Base-by-base conservation (phyloP, 1,284 basidiomycete genomes). In the Puccinia coronata region DNA sequence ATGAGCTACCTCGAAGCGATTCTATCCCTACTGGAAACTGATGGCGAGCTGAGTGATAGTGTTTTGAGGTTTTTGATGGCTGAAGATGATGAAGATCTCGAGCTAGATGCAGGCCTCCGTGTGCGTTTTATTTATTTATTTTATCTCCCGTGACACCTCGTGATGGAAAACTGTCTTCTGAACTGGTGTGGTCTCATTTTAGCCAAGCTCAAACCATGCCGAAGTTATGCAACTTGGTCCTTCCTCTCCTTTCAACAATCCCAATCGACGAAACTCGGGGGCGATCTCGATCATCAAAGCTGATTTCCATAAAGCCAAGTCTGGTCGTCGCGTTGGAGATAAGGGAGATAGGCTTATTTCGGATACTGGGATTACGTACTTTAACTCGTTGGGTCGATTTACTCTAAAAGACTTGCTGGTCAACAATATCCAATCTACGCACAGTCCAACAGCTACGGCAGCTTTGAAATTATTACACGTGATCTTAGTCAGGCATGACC, bases 1-100 rank as follows among this genome's bases (percentile, higher is more conserved):
- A 92, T 98, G 90, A 94, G 92, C n/a, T 98, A 99, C 84, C 91
- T 98, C 82, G 94, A 98, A 82, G 90, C 93, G 84, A 92, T 95
- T 88, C 89, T 96, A 75, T 89, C 91, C 70, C 92, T 92, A 0
- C 88, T 96, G 20, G 90, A 91, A 78, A 89, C 91, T 59, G 92
- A 92, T 9, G 83, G 85, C 31, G 89, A 89, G 74, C 88, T 95
- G 51, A 89, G 89, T 3, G 90, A 91, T 82, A 87, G 92, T n/a
- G 87, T 95, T 18, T 89, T 95, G 69, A 88, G 90, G 71, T 95
- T 93, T 86, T 89, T 95, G 47, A 89, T 92, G 84, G 93, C 90
- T 84, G 93, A 95, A 84, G 92, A 94, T 83, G 92, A 92, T 61
- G 91, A 92, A 41, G 91, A 91, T 57, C 39, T 72, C 47, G 85